Conservation (phyloP, 208 protist genomes). For the Vickermania ingenoplastis region DNA sequence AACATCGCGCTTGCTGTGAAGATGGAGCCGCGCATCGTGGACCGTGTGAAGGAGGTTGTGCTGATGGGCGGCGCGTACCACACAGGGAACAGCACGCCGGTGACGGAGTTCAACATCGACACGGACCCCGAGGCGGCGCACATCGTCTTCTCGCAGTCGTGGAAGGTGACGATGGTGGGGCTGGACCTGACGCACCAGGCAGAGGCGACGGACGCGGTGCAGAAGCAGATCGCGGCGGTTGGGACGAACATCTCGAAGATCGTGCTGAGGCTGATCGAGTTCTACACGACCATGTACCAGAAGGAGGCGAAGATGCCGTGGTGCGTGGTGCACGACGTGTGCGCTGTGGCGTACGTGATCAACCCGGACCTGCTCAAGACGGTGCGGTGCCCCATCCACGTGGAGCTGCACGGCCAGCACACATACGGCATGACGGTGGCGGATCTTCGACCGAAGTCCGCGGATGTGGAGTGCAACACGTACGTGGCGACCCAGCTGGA, state of each 20-base stretch:
- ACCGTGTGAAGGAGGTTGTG: conserved; percentile 60
- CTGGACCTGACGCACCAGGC: conserved; percentile 79
- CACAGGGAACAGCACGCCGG: conserved; percentile 38
- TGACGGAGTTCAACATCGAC: conserved; percentile 77
- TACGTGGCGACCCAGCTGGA: conserved; percentile 54
- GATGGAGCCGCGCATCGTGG: conserved; percentile 57
- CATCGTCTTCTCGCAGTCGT: conserved; percentile 62
- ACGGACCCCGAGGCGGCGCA: conserved; percentile 67
- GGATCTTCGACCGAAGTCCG: conserved; percentile 24
- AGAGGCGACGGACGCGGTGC: conserved; percentile 29
- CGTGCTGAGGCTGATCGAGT: conserved; percentile 34
- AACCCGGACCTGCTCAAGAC: conserved; percentile 49
- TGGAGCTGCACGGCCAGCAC: conserved; percentile 37
- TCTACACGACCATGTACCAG: conserved; percentile 42
- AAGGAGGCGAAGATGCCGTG: conserved; percentile 11
- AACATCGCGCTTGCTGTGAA: conserved; percentile 70
- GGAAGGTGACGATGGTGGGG: conserved; percentile 68
- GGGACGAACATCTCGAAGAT: conserved; percentile 23
- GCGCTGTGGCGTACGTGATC: conserved; percentile 67
- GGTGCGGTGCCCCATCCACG: conserved; percentile 32
- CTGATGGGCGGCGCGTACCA: conserved; percentile 71
- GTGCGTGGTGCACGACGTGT: conserved; percentile 62
- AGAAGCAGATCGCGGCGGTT: conserved; percentile 27
- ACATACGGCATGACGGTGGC: conserved; percentile 53
- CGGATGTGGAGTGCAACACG: conserved; percentile 34